Percentiles rank a stretch among this genome's conserved stretches.
Evolutionary conservation across 139 green algal species (phyloP).

Genomic region (Dunaliella sp.): DNA sequence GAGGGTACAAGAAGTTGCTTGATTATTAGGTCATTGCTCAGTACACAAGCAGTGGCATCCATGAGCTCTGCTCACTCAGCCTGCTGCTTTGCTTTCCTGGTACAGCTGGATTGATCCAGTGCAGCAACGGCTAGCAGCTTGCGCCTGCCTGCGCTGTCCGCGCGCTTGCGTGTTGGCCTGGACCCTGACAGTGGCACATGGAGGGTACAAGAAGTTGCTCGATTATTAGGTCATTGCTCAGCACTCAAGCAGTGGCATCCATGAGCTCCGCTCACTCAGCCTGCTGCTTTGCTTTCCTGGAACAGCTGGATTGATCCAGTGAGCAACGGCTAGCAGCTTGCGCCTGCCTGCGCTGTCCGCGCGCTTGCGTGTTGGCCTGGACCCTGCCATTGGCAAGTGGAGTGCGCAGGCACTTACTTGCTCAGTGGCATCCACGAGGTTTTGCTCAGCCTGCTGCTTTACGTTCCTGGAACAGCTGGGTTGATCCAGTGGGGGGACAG

Average conservation of each 20-base stretch:
- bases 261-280: neutral
- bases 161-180: slow-evolving; percentile 29
- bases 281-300: neutral
- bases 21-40: neutral
- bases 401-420: neutral
- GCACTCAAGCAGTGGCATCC: neutral
- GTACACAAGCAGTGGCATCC: neutral
- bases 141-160: slow-evolving; percentile 49
- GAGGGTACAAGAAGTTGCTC: neutral
- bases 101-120: neutral
- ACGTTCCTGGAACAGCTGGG: neutral
- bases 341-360: slow-evolving; percentile 50
- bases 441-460: neutral
- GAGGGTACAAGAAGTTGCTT: neutral
- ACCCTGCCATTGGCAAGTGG: too few relatives aligned
- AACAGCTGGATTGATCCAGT: neutral
- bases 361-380: slow-evolving; percentile 30
- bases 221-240: neutral
- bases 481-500: slow-evolving; percentile 20
- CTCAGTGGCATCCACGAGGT: neutral
- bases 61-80: neutral
- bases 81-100: neutral
- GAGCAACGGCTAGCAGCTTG: slow-evolving; percentile 71
- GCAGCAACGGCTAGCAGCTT: slow-evolving; percentile 71
- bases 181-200: too few relatives aligned